Percentiles rank a stretch among this genome's conserved stretches.
phyloP scores from a whole-genome alignment of 139 green algal species.

The Asterochloris sp. region DNA sequence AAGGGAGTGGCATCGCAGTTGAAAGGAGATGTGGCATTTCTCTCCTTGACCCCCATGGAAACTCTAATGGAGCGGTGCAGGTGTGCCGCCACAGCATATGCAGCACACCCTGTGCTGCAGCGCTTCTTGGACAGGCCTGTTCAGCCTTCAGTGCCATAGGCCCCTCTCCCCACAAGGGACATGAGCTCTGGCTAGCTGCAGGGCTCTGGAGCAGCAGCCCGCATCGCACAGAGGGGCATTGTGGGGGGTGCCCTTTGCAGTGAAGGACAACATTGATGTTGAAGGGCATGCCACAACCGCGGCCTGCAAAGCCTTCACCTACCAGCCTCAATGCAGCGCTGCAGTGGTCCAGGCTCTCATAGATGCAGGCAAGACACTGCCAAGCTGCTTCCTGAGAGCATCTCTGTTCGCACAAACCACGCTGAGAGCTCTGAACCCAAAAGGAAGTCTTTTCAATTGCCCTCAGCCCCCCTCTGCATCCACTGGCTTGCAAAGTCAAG shows the following conservation, averaged over 20 bases:
- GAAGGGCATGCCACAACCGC: conserved; percentile 61
- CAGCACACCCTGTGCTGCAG: neutral
- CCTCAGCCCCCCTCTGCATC: too few relatives aligned
- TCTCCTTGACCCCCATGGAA: too few relatives aligned
- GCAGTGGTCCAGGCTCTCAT: conserved; percentile 48
- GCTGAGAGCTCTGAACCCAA: too few relatives aligned
- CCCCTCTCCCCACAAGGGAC: neutral
- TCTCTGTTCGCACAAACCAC: too few relatives aligned
- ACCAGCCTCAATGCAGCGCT: conserved; percentile 36
- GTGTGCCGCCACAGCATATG: too few relatives aligned
- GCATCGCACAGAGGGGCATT: conserved; percentile 36
- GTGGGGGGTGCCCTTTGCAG: conserved; percentile 68
- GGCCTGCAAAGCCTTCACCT: conserved; percentile 60
- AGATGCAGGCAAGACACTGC: conserved; percentile 33
- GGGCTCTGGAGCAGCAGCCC: conserved; percentile 41
- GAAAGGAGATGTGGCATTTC: too few relatives aligned
- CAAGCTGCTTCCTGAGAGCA: neutral
- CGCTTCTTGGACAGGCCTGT: neutral
- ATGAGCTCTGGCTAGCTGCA: neutral
- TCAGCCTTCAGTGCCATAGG: neutral
- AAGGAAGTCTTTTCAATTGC: too few relatives aligned
- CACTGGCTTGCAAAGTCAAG: too few relatives aligned
- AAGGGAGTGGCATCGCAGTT: too few relatives aligned
- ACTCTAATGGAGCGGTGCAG: too few relatives aligned
- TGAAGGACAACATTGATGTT: conserved; percentile 86